Base-by-base conservation (phyloP, 306 rosid genomes). In the Cicer chorassanicum region DNA sequence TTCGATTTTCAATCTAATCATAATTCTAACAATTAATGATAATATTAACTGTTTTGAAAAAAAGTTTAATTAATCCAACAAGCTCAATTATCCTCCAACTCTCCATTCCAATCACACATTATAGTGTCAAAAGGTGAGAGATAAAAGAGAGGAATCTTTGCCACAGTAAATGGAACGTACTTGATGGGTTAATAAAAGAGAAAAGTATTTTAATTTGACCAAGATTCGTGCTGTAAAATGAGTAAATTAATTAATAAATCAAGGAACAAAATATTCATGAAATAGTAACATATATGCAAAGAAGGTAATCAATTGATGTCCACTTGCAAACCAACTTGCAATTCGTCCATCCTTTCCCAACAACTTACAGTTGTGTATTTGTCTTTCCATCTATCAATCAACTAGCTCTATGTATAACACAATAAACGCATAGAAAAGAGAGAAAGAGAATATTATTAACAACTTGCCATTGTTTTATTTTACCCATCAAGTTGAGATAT, bases 241-340 rank as follows among this genome's bases (percentile, higher is more conserved):
- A 73, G 16, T 61, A 73, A 66, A 68, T 43, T 9, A 53, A 41
- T 8, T 41, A 41, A 24, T 24, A 24, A 24, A 24, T 24, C 4
- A 41, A 41, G 8, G 9, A 41, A 41, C 44, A 41, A 6, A 73
- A 48, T 24, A 50, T 69, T 68, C 40, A 59, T 69, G 65, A 13
- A 4, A 19, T n/a, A 49, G 24, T 49, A 38, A 64, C 38, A 6
- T 18, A 54, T 15, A 29, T 19, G 6, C 15, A 82, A 74, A 24
- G 2, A 62, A 63, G 49, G 64, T 53, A 78, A n/a, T n/a, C n/a
- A n/a, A 74, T 73, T 66, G 76, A 82, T 66, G 70, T 38, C 93
- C 76, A 88, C 89, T 88, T 88, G 93, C 87, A 82, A 5, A 14
- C 61, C 88, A 82, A 88, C 77, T 88, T 88, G 92, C 88, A 41